Evolutionary conservation across 768 basidiomycete genomes (phyloP), one percentile per base, ranked within the genome.

Genomic region (Agrocybe pediades): DNA sequence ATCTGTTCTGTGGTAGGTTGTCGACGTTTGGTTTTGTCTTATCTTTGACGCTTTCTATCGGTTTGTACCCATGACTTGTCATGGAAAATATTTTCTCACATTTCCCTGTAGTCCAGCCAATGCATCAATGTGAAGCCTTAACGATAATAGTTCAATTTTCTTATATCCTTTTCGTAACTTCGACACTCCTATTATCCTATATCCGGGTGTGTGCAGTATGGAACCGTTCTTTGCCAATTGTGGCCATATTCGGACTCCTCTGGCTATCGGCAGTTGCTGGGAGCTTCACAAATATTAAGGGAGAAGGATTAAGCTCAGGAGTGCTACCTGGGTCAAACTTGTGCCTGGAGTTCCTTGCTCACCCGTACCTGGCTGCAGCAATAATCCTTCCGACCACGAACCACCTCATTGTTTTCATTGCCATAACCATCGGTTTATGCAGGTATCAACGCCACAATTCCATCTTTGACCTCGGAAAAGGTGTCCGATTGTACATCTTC

Each of bases 151-250:
- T 41, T 46, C 6, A 17, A 41, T 19, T 23, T 53, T 24, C 33
- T 21, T 53, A 45, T 23, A 53, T 45, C 19, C 7, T 53, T 16
- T 53, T 53, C 51, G 46, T 46, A 29, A 20, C 51, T 19, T 46
- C 52, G 9, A 49, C 46, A 11, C 21, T 49, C 29, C 11, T 36
- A 3, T 13, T 36, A 3, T 36, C 49, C 20, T 41, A 50, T 19
- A 41, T 50, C 26, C 49, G 49, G 9, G 49, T 50, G 3, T 50
- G 49, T 26, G 49, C 49, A 9, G 41, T 50, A 41, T 50, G 49
- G 49, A 40, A 50, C 26, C 9, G 39, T 7, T 25, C 40, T 17
- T 11, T 9, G 9, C 3, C 16, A 1, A 7, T 42, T 15, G 41
- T 27, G 13, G 2, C 3, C 3, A n/a, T 41, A 2, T 50, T 50